Evolutionary conservation across 179 eudicot genomes (phyloP), one percentile per base, ranked within the genome.

Genomic region (Spinacia oleracea): DNA sequence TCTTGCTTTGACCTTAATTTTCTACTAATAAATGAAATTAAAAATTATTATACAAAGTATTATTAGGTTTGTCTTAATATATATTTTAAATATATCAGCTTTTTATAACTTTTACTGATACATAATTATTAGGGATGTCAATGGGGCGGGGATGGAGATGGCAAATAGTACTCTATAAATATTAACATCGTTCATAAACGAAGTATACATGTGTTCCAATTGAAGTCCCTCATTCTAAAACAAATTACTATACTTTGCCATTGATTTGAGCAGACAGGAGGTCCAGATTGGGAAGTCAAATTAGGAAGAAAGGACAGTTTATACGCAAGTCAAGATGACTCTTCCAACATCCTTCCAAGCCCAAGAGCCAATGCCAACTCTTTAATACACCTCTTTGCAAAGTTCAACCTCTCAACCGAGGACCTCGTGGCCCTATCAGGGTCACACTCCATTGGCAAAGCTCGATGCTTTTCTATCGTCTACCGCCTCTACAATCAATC

Each of bases 341-440:
- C 98, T 3, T 76, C 91, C 79, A 51, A 88, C 74, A 93, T 93
- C 62, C 90, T 95, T 97, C 98, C 98, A 40, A 95, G 97, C 78
- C 98, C 98, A 72, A 89, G 98, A 81, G 88, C 92, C 74, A 88
- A 91, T 34, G 91, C 98, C 2, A 90, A 72, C 40, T 31, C 48
- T 46, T 90, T 95, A 73, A 83, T 89, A 10, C 68, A 85, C 74
- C 97, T 95, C 72, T 95, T 93, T 81, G 77, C 66, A 2, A 86
- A 70, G 59, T 87, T 81, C 83, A 83, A 91, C 80, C 93, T 95
- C 69, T 84, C 93, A 20, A 59, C 82, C 6, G 81, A 87, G 79
- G 98, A 93, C 66, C 75, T 95, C 5, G 98, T 95, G 53, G 93
- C 98, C 62, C 91, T 93, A 31, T 95, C 98, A 0, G 98, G 98